Evolutionary conservation across 805 yeast genomes (phyloP), one percentile per base, ranked within the genome.

Genomic region (Starmerella riodocensis): DNA sequence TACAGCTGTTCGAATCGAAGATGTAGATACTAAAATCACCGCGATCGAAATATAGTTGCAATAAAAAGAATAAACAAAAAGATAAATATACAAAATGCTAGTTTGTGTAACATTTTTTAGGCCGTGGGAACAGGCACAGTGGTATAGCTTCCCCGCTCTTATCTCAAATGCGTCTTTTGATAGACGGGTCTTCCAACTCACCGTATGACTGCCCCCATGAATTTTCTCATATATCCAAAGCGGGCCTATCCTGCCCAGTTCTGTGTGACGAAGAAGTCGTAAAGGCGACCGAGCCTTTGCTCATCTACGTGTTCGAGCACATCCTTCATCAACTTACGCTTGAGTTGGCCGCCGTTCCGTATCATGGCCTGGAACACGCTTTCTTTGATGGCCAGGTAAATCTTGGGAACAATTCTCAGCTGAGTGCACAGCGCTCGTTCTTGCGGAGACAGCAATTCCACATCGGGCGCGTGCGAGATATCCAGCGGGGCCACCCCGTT

Each of bases 301-400:
- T 85, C 79, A 55, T 91, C 98, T 39, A 91, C 76, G 53, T 83
- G 80, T 45, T 83, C 63, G 41, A 84, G 62, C 28, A 50, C 32
- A 42, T 80, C 94, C 51, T 85, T 70, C n/a, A 93, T 91, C 14
- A 78, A 76, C 53, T 82, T 78, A 61, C 81, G 78, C 62, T 82
- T 82, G 53, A 91, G 58, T 6, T 70, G 61, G 4, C 97, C 97
- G 29, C 93, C 93, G 31, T 80, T 76, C 49, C 82, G 76, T 29
- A 86, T 64, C 24, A 93, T 73, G 55, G 86, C 95, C 51, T 93
- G 73, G 66, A 91, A 84, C 40, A 91, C 60, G 3, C 83, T 74
- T 56, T 83, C 94, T 55, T 91, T 91, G 47, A 91, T 82, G 2
- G 93, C 94, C 45, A 91, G 64, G 54, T 88, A 91, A 3, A 97